Percentiles rank a stretch among this genome's conserved stretches.
Evolutionary conservation across 352 stramenopile species (phyloP).

Genomic region (Globisporangium acanthophoron): DNA sequence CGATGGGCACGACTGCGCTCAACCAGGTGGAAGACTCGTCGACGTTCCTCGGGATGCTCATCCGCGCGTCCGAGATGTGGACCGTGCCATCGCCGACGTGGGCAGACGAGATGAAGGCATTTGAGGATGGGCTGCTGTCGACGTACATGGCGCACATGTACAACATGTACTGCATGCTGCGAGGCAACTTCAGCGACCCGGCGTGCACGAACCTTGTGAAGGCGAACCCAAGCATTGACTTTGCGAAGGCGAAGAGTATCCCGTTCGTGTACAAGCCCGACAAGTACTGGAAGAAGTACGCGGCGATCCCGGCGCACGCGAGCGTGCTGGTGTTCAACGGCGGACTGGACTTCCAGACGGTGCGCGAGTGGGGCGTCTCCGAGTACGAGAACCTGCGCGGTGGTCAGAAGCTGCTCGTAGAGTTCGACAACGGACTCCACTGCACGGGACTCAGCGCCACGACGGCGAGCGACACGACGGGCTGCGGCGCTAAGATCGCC

Average conservation of each 20-base stretch:
- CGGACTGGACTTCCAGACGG: constrained; percentile 24
- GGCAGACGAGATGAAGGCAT: constrained; percentile 2
- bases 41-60: constrained; percentile 9
- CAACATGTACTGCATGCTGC: constrained; percentile 13
- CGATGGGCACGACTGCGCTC: not conserved
- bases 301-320: constrained; percentile 16
- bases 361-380: constrained; percentile 11
- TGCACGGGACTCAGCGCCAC: constrained; percentile 10
- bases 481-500: constrained; percentile 16
- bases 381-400: constrained; percentile 16
- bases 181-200: constrained; percentile 3
- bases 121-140: constrained; percentile 6
- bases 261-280: constrained; percentile 27
- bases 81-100: constrained; percentile 10
- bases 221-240: not conserved
- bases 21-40: constrained; percentile 6
- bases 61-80: constrained; percentile 15
- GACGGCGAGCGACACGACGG: constrained; percentile 1
- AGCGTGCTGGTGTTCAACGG: constrained; percentile 31
- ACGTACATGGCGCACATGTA: constrained; percentile 1
- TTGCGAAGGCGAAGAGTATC: not conserved
- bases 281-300: constrained; percentile 22
- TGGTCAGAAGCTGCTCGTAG: constrained; percentile 14
- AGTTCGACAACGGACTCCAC: constrained; percentile 23
- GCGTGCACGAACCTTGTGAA: constrained; percentile 9